phyloP scores from a whole-genome alignment of 768 basidiomycete species.

The Mycena latifolia region DNA sequence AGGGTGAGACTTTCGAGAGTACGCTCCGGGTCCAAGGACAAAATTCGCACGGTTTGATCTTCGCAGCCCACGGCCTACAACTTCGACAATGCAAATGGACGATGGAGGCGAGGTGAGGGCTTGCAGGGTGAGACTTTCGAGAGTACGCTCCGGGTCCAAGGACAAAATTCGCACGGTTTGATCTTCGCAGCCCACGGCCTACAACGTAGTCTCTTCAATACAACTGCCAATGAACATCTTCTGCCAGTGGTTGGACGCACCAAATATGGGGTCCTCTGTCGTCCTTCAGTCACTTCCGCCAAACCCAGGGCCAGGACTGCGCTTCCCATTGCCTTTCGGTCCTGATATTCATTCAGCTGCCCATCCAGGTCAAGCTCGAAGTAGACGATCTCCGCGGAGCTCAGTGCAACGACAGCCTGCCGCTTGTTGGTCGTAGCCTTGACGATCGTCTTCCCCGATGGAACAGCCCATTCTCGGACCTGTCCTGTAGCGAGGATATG shows the following conservation, averaged over 20 bases:
- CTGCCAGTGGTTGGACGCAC: slow-evolving; percentile 4
- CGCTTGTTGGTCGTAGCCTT: slow-evolving; percentile 95
- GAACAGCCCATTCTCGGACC: slow-evolving; percentile 95
- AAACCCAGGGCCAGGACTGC: slow-evolving; percentile 93
- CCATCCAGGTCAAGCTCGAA: slow-evolving; percentile 98
- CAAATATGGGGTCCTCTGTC: slow-evolving; percentile 7
- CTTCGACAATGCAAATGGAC: too few relatives aligned
- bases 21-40: slow-evolving; percentile 95
- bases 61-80: slow-evolving; percentile 96
- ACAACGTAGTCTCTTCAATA: slow-evolving; percentile 56
- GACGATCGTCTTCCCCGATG: slow-evolving; percentile 87
- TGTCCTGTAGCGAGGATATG: slow-evolving; percentile 94
- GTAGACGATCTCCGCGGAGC: slow-evolving; percentile 95
- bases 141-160: slow-evolving; percentile 92
- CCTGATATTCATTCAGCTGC: slow-evolving; percentile 96
- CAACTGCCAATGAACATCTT: too few relatives aligned
- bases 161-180: slow-evolving; percentile 98
- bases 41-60: slow-evolving; percentile 97
- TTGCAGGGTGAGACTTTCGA: slow-evolving; percentile 95
- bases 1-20: slow-evolving; percentile 95
- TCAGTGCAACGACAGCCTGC: slow-evolving; percentile 95
- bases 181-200: slow-evolving; percentile 99
- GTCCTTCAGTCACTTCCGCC: slow-evolving; percentile 71
- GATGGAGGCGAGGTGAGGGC: slow-evolving; percentile 95
- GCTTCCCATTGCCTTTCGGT: slow-evolving; percentile 95